phyloP scores from a whole-genome alignment of 1,139 yeast species.

The Blastobotrys apis region DNA sequence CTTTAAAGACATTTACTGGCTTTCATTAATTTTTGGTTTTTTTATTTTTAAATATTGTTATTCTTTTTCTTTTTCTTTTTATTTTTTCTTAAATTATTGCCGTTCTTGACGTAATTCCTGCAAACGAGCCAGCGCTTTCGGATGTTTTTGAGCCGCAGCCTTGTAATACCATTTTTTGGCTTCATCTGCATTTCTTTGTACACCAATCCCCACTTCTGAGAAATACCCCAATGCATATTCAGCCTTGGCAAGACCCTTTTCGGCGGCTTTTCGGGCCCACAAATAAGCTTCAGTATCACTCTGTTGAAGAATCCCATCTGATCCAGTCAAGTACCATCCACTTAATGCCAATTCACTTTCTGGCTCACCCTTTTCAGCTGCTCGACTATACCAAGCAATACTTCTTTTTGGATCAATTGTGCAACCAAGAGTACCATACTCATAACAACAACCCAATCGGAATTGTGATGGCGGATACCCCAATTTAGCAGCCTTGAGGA shows the following conservation, averaged over 20 bases:
- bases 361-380: conserved; percentile 68
- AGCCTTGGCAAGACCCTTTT: conserved; percentile 75
- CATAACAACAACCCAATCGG: conserved; percentile 81
- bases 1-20: no score
- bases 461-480: conserved; percentile 81
- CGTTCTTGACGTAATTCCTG: conserved; percentile 28
- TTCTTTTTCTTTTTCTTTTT: no score
- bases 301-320: conserved; percentile 62
- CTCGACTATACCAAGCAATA: conserved; percentile 84
- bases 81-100: no score
- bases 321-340: conserved; percentile 90
- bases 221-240: conserved; percentile 80
- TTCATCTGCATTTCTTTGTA: conserved; percentile 43
- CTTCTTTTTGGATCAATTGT: conserved; percentile 65
- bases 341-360: conserved; percentile 86
- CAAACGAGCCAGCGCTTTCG: conserved; percentile 46
- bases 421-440: conserved; percentile 73
- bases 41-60: no score
- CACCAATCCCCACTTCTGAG: conserved; percentile 75
- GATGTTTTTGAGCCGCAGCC: conserved; percentile 59
- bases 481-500: conserved; percentile 70
- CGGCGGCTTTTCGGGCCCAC: conserved; percentile 88
- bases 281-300: conserved; percentile 75
- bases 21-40: no score
- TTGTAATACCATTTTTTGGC: conserved; percentile 52